These are phyloP conservation scores for Saccharomyces hybrid DNA, from an alignment of 1,139 yeast species.

Conservation along the genomic window DNA sequence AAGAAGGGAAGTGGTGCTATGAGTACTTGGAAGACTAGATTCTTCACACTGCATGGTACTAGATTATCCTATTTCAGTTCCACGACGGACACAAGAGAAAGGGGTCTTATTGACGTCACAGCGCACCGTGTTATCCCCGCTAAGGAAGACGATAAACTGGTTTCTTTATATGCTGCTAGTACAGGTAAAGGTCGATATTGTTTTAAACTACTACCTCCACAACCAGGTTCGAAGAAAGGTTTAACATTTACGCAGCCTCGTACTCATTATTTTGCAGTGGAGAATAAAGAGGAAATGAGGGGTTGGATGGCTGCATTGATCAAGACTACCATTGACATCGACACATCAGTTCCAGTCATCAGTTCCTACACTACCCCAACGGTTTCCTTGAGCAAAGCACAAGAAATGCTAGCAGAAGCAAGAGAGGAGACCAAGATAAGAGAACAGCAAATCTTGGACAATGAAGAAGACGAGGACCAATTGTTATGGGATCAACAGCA, in stretches of 20 bases:
- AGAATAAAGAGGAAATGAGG: conserved; percentile 83
- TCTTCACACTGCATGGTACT: conserved; percentile 85
- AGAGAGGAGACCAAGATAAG: conserved; percentile 60
- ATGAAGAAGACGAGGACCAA: conserved; percentile 6
- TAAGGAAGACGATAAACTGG: conserved; percentile 62
- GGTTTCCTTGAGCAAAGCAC: conserved; percentile 77
- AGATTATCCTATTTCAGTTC: conserved; percentile 80
- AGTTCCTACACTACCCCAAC: conserved; percentile 94
- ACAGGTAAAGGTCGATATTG: conserved; percentile 90
- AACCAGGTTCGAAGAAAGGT: conserved; percentile 93
- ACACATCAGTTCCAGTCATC: conserved; percentile 87
- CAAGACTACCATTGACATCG: conserved; percentile 94
- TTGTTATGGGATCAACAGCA: conserved; percentile 8
- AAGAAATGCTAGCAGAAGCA: conserved; percentile 75
- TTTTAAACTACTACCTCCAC: conserved; percentile 91
- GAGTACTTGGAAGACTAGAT: conserved; percentile 86
- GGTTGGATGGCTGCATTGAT: conserved; percentile 92
- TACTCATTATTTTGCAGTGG: conserved; percentile 93
- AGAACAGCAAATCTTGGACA: conserved; percentile 36
- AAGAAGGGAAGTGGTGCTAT: conserved; percentile 81
- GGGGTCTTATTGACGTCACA: conserved; percentile 90
- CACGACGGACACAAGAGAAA: conserved; percentile 74
- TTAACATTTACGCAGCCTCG: conserved; percentile 94
- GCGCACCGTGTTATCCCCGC: conserved; percentile 86
- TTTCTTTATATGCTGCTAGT: conserved; percentile 83